Evolutionary conservation across 257 asterid genomes (phyloP), one percentile per base, ranked within the genome.

Genomic region (Solanum appendiculatum): DNA sequence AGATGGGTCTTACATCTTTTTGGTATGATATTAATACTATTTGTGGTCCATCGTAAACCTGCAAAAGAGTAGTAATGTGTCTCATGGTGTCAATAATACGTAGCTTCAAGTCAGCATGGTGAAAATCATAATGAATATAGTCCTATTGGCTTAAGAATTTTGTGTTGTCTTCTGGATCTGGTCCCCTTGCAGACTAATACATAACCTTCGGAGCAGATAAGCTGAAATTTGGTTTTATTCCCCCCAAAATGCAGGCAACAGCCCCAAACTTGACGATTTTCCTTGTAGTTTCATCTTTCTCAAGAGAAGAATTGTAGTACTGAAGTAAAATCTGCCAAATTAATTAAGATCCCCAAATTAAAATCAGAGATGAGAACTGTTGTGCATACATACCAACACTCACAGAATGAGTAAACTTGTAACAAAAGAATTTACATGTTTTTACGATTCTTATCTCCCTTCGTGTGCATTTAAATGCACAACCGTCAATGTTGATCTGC

Each of bases 131-230:
- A n/a, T n/a, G n/a, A n/a, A n/a, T n/a, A n/a, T n/a, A n/a, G n/a
- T n/a, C n/a, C n/a, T n/a, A n/a, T n/a, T n/a, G n/a, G n/a, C n/a
- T n/a, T n/a, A n/a, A n/a, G n/a, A n/a, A n/a, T n/a, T n/a, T n/a
- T n/a, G n/a, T n/a, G n/a, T 74, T 92, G 88, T 95, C 96, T 86
- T 95, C 99, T 36, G 99, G 99, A 91, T 97, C 99, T 7, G 99
- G 99, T 56, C 99, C 99, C 88, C 99, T 91, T 25, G 99, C 99
- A 58, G 99, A 97, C 86, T 97, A 97, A 89, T 88, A 96, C 99
- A 97, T 97, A 87, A 96, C 86, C 91, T 96, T 93, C 5, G 99
- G 99, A 51, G 99, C 98, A 56, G 95, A 87, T 77, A 85, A 89
- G 90, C 94, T 94, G 91, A 96, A 97, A 90, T 93, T 93, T 70